phyloP scores from a whole-genome alignment of 2,329 filamentous ascomycete species.

The Diaporthe sp. region DNA sequence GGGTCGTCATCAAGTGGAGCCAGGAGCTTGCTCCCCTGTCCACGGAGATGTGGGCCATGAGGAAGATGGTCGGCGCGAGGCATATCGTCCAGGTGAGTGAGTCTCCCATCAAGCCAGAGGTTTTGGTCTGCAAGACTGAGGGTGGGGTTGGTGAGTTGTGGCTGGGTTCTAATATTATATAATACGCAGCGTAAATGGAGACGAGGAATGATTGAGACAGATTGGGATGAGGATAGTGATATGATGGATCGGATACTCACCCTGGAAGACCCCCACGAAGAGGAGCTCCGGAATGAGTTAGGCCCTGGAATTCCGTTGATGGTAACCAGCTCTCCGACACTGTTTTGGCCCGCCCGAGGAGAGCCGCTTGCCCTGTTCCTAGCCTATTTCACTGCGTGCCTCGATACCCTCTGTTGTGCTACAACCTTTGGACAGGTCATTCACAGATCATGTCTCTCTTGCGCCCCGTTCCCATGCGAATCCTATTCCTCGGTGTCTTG shows the following conservation, averaged over 20 bases:
- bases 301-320: neutral
- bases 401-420: no score
- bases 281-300: neutral
- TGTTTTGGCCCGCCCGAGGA: neutral
- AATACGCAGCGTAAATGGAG: neutral
- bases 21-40: neutral
- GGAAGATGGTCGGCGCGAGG: slow-evolving; percentile 12
- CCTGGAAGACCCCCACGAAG: neutral
- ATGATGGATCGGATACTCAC: slow-evolving; percentile 7
- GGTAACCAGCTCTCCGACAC: neutral
- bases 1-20: slow-evolving; percentile 12
- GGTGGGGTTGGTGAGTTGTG: no score
- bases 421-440: neutral
- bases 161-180: neutral
- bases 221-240: neutral
- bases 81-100: slow-evolving; percentile 34
- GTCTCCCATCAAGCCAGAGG: neutral
- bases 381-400: neutral
- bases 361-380: neutral
- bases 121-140: neutral
- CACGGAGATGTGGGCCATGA: slow-evolving; percentile 19
- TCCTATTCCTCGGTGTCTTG: neutral
- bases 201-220: neutral
- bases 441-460: neutral
- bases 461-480: neutral